phyloP scores from a whole-genome alignment of 192 early-diverging fungal genomes.

The Fimicolochytrium jonesii region DNA sequence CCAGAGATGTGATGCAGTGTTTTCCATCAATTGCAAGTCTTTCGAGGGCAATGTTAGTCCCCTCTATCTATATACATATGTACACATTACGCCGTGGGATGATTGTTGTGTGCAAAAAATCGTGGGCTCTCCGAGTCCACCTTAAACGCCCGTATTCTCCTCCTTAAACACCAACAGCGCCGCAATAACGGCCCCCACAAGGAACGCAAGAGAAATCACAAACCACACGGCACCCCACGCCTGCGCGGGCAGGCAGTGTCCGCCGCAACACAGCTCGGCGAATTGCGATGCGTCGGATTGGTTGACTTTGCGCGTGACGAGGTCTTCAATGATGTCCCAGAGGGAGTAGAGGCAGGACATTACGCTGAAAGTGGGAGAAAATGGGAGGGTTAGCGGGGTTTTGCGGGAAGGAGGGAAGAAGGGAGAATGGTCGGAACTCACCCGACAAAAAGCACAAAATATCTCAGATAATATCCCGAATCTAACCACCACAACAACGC shows the following conservation, averaged over 20 bases:
- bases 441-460: slow-evolving; percentile 93
- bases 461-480: slow-evolving; percentile 68
- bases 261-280: slow-evolving; percentile 47
- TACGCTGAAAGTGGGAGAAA: slow-evolving; percentile 49
- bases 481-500: slow-evolving; percentile 81
- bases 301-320: slow-evolving; percentile 85
- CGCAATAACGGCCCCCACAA: slow-evolving; percentile 70
- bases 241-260: slow-evolving; percentile 72
- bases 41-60: too few relatives aligned
- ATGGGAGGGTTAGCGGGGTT: too few relatives aligned
- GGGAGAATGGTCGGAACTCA: slow-evolving; percentile 26
- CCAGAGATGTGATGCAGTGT: too few relatives aligned
- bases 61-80: too few relatives aligned
- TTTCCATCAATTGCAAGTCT: too few relatives aligned
- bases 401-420: neutral
- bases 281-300: slow-evolving; percentile 91
- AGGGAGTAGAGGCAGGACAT: slow-evolving; percentile 92
- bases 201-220: slow-evolving; percentile 74
- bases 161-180: slow-evolving; percentile 80
- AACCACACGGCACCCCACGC: slow-evolving; percentile 84
- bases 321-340: slow-evolving; percentile 96
- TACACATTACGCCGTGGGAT: too few relatives aligned
- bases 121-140: too few relatives aligned
- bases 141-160: slow-evolving; percentile 23
- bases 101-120: too few relatives aligned